Conservation (phyloP, 2,329 filamentous ascomycete genomes). For the Onygenales sp. region DNA sequence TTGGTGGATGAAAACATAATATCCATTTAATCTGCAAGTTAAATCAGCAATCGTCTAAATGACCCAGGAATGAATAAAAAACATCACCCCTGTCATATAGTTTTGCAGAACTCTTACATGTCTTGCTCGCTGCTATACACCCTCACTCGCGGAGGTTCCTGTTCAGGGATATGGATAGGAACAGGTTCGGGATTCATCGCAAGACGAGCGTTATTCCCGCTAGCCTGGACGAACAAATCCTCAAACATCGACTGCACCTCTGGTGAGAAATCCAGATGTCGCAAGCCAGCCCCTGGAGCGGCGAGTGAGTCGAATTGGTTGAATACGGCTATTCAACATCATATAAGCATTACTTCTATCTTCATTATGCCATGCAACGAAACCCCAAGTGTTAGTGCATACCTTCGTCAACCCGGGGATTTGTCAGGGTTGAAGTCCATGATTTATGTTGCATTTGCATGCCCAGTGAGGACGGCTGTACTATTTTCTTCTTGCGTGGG, state of each 20-base stretch:
- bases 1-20: constrained; percentile 37
- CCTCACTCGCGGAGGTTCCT: constrained; percentile 24
- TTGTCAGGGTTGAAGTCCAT: constrained; percentile 6
- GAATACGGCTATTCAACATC: constrained; percentile 24
- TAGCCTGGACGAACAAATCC: constrained; percentile 22
- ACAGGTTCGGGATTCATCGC: constrained; percentile 21
- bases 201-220: constrained; percentile 16
- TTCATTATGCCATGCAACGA: not conserved
- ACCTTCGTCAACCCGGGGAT: constrained; percentile 12
- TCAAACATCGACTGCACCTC: constrained; percentile 31
- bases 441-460: constrained; percentile 2
- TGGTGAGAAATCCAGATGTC: constrained; percentile 28
- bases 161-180: constrained; percentile 15
- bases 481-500: constrained; percentile 31
- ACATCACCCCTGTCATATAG: not conserved
- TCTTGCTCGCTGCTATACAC: constrained; percentile 31
- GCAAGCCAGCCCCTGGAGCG: constrained; percentile 29
- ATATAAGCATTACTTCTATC: not conserved
- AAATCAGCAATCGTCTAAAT: constrained; percentile 10
- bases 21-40: constrained; percentile 30
- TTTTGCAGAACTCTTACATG: constrained; percentile 22
- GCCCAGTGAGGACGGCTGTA: constrained; percentile 3
- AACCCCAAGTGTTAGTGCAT: constrained; percentile 2
- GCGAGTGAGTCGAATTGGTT: constrained; percentile 32
- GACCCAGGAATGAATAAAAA: not conserved